Evolutionary conservation across 2,329 filamentous ascomycete genomes (phyloP).

Genomic region (Pseudogymnoascus sp.): DNA sequence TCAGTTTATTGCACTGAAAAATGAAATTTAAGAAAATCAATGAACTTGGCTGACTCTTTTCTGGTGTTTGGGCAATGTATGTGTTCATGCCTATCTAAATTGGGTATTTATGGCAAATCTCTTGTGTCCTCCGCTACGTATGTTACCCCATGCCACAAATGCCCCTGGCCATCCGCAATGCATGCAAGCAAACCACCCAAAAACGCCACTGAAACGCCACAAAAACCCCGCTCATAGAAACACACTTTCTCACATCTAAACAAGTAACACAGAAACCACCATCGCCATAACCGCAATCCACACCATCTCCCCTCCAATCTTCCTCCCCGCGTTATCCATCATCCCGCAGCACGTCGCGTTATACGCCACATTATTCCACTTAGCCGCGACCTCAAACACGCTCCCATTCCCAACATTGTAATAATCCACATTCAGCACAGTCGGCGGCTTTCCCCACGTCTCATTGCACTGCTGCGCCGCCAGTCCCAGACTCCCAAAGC

Average conservation of each 20-base stretch:
- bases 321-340: constrained; percentile 23
- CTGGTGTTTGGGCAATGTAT: background rate
- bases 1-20: background rate
- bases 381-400: constrained; percentile 67
- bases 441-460: constrained; percentile 62
- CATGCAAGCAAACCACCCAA: constrained; percentile 3
- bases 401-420: constrained; percentile 64
- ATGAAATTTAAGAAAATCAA: background rate
- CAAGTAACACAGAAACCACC: background rate
- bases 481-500: constrained; percentile 58
- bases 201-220: constrained; percentile 7
- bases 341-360: constrained; percentile 50
- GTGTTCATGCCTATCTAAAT: background rate
- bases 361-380: constrained; percentile 67
- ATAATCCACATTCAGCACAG: constrained; percentile 76
- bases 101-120: constrained; percentile 1
- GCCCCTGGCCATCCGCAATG: background rate
- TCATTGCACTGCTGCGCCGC: constrained; percentile 54
- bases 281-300: background rate
- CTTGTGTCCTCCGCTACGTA: background rate
- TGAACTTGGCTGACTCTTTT: background rate
- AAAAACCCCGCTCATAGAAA: background rate
- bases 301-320: background rate
- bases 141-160: background rate
- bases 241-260: background rate